Base-by-base conservation (phyloP, 129 eudicot genomes). In the Flaveria linearis region DNA sequence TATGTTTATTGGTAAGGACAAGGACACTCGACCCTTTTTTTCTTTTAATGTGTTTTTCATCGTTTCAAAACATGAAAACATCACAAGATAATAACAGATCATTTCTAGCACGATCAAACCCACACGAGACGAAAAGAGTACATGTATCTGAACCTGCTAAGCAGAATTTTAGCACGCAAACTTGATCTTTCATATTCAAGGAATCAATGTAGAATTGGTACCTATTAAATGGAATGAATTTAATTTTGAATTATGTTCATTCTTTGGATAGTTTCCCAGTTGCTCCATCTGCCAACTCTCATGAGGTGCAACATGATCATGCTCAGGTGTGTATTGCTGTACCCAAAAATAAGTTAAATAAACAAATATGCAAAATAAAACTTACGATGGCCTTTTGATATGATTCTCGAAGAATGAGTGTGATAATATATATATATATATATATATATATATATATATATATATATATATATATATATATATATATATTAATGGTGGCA, bases 251-350 rank as follows among this genome's bases (percentile, higher is more conserved):
- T 81, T 80, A 36, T 71, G 75, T 52, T 76, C 81, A 81, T 55
- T 76, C 58, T 30, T 80, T 23, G 96, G 86, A 79, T 88, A 87
- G 58, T 85, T 79, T 42, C 90, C 98, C 63, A 92, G 86, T 80
- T 87, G 82, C 83, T 86, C 85, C 89, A 85, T 88, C 76, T 91
- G 88, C 98, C 98, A 93, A 85, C 97, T 90, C 72, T 93, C 98
- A 20, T 93, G 97, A 61, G 98, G 90, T 46, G 98, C 98, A 62
- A 88, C 85, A 53, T 88, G 85, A 3, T 80, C 91, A 80, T 93
- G 83, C 33, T 76, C 83, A 47, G 96, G 88, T 16, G 81, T 79
- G 78, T 68, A 85, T 84, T 90, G 86, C 98, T 93, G 88, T 77
- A 74, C 20, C 45, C 10, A n/a, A 64, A 73, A 73, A 47, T 78